Evolutionary conservation across 2,329 filamentous ascomycete species (phyloP).

Genomic region (Exutisphaerella laricina): DNA sequence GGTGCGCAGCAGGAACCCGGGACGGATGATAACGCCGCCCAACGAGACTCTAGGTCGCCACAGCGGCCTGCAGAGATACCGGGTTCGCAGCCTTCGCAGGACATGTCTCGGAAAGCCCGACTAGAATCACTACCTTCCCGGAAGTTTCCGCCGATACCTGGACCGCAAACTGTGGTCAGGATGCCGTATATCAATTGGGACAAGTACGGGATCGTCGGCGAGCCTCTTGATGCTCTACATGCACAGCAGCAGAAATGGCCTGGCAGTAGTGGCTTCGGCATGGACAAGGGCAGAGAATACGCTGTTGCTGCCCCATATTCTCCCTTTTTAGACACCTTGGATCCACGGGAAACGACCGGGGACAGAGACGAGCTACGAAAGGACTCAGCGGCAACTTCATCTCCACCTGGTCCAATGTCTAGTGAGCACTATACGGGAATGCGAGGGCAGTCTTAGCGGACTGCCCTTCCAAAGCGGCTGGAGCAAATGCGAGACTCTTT

Average conservation of each 20-base stretch:
- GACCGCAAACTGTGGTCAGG: constrained; percentile 74
- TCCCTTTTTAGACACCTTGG: too few species aligned
- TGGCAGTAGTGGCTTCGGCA: constrained; percentile 16
- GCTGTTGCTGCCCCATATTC: constrained; percentile 55
- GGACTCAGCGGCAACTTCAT: too few species aligned
- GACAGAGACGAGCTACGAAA: too few species aligned
- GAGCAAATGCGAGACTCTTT: too few species aligned
- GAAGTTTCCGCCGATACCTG: constrained; percentile 63
- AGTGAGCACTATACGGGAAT: too few species aligned
- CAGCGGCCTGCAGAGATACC: constrained; percentile 20
- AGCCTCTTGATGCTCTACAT: constrained; percentile 77
- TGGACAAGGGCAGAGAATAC: constrained; percentile 40
- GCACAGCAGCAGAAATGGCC: constrained; percentile 69
- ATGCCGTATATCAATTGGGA: constrained; percentile 91
- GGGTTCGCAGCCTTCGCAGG: constrained; percentile 15
- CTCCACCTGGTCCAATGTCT: too few species aligned
- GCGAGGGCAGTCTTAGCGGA: too few species aligned
- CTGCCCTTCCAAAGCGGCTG: too few species aligned
- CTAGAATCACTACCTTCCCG: too few species aligned
- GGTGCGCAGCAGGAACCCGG: neutral
- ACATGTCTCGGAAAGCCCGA: neutral
- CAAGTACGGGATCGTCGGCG: constrained; percentile 85
- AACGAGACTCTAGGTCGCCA: neutral
- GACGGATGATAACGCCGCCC: neutral
- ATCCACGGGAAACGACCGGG: too few species aligned